These are phyloP conservation scores for Lichtheimia hyalospora DNA, from an alignment of 371 early-diverging fungal genomes.

Conservation along the genomic window DNA sequence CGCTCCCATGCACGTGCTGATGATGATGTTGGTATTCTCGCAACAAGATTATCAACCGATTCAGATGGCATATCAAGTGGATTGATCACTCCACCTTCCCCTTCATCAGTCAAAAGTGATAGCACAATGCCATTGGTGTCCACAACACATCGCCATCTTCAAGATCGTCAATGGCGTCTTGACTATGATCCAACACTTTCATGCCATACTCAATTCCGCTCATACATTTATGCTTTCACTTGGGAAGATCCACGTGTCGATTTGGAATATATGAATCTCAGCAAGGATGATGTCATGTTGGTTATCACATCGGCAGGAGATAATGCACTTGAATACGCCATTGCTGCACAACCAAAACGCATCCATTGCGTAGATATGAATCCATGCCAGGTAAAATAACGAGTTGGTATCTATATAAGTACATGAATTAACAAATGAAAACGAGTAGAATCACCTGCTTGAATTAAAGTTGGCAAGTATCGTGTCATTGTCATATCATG, in stretches of 20 bases:
- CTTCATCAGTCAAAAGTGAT: background rate
- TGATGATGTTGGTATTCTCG: background rate
- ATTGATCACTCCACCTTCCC: background rate
- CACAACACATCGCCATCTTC: slow-evolving; percentile 5
- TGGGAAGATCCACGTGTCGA: slow-evolving; percentile 89
- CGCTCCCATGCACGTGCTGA: slow-evolving; percentile 34
- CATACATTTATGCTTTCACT: slow-evolving; percentile 86
- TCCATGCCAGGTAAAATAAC: slow-evolving; percentile 69
- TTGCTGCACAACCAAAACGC: slow-evolving; percentile 63
- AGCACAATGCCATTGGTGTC: background rate
- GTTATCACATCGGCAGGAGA: slow-evolving; percentile 88
- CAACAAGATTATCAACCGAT: background rate
- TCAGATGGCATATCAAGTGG: background rate
- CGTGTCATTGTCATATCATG: slow-evolving; percentile 55
- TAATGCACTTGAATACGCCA: slow-evolving; percentile 82
- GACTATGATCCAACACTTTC: slow-evolving; percentile 67
- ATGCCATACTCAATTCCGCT: slow-evolving; percentile 74
- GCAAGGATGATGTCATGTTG: slow-evolving; percentile 70
- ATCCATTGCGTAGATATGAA: slow-evolving; percentile 89
- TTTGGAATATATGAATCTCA: slow-evolving; percentile 66
- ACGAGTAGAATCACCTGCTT: slow-evolving; percentile 68
- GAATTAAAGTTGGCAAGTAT: slow-evolving; percentile 82
- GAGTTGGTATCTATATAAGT: background rate
- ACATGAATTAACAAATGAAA: background rate
- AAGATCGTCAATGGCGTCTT: slow-evolving; percentile 59